Base-by-base conservation (phyloP, 257 asterid species). In the Solanum habrochaites region DNA sequence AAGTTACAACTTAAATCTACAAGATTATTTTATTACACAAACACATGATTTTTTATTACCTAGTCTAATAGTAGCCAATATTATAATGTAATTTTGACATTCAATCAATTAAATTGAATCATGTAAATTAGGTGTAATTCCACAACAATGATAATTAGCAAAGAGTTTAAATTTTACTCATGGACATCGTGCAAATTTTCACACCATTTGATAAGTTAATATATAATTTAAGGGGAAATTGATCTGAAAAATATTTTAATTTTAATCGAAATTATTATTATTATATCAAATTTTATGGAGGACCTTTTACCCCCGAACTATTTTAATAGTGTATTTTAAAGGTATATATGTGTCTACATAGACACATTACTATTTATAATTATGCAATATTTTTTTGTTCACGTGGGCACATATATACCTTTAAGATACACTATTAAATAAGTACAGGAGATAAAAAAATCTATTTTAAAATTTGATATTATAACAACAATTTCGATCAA, bases 401-500 rank as follows among this genome's bases (percentile, higher is more conserved):
- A 32, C 35, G 5, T 32, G 5, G 5, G 1, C 35, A 32, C 5
- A 32, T 32, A 32, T 32, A 32, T 32, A 32, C 5, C 5, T 32
- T 32, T 32, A 32, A 3, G 5, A 32, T 32, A 32, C 35, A 32
- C 5, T 32, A 32, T 32, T 32, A 4, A 32, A 32, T 32, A 32
- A 32, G 0, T 32, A 5, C 5, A 32, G 1, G 35, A 1, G 35
- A 1, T 1, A 4, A 32, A 32, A 32, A 32, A 0, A 0, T 32
- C 5, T 32, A 32, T 32, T 32, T 32, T 5, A 32, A 32, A 32
- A 0, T 32, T 32, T 32, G 35, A 32, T 32, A 32, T 32, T 5
- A 4, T 32, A 32, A 32, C 5, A 32, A 32, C 0, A 32, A 32
- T 4, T 32, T 32, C 5, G 35, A 32, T 32, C 35, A 32, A 32